Base-by-base conservation (phyloP, 1,139 yeast species). In the Eremothecium cymbalariae region DNA sequence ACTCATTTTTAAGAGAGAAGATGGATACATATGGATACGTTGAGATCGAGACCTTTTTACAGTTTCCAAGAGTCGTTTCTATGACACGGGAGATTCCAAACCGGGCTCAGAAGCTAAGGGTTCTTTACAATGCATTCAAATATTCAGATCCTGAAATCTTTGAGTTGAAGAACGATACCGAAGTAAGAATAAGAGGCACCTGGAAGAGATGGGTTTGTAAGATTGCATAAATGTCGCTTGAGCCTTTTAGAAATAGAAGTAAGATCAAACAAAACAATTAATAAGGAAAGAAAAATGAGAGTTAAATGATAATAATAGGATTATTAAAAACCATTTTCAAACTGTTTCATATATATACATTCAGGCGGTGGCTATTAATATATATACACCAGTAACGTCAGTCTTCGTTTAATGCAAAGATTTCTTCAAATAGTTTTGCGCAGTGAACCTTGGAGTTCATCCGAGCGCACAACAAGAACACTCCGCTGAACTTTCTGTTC, bases 401-500 rank as follows among this genome's bases (percentile, higher is more conserved):
- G 11, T 20, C 20, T 8, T 40, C 40, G 19, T 40, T 30, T 26
- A 44, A 27, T n/a, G 46, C 49, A 33, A 54, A 53, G 14, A 82
- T 74, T 36, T 86, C 86, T 42, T 72, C 66, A 55, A 90, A 90
- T 37, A 90, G 63, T 49, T 77, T 67, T 42, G 78, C 77, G 55
- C 95, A 81, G 8, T 90, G 94, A 22, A 90, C 93, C 15, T 71
- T 67, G 2, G 97, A 96, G 28, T 75, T 67, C 60, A 90, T 68
- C 51, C 86, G 73, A 4, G 97, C 83, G 63, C 98, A 90, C 38
- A 90, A 67, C 45, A 90, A 66, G 53, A 83, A 93, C 1, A 93
- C 94, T 8, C 99, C 98, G 55, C 95, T 82, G 54, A 90, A 75
- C 53, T 93, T 90, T 51, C 99, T 71, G 59, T 90, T 98, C 50